These are phyloP conservation scores for Hypomyces rosellus DNA, from an alignment of 2,329 filamentous ascomycete species.

Conservation along the genomic window DNA sequence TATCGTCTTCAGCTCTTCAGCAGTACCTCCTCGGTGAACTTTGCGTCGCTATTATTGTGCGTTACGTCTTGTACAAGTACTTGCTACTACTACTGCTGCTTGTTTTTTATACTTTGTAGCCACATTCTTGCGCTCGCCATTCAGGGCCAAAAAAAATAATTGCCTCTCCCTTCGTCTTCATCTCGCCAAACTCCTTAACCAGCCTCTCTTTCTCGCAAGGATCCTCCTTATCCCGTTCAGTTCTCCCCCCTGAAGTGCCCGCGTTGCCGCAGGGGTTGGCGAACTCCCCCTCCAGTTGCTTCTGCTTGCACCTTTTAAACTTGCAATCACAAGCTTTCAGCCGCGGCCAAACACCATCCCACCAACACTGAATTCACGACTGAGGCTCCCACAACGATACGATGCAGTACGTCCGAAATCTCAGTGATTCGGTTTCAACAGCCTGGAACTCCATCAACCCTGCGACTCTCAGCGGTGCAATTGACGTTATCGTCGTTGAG, in stretches of 20 bases:
- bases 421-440: slow-evolving; percentile 93
- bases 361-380: not conserved
- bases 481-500: slow-evolving; percentile 97
- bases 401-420: slow-evolving; percentile 97
- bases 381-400: slow-evolving; percentile 21
- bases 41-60: too few relatives aligned
- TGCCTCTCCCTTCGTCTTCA: too few relatives aligned
- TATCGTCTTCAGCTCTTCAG: too few relatives aligned
- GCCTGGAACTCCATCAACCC: slow-evolving; percentile 99
- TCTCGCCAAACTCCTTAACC: too few relatives aligned
- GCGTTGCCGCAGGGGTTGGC: not conserved
- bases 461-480: slow-evolving; percentile 91
- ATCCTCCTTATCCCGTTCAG: too few relatives aligned
- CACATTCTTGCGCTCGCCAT: too few relatives aligned
- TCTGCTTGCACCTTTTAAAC: not conserved
- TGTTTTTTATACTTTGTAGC: not conserved
- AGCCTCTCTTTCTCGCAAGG: too few relatives aligned
- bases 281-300: not conserved
- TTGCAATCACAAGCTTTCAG: not conserved
- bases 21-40: not conserved
- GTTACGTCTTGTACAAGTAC: too few relatives aligned
- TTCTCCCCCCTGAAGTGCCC: not conserved
- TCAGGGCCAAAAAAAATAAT: too few relatives aligned
- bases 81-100: too few relatives aligned
- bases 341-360: not conserved